phyloP scores from a whole-genome alignment of 148 eudicot genomes.

The Pouteria glomerata region DNA sequence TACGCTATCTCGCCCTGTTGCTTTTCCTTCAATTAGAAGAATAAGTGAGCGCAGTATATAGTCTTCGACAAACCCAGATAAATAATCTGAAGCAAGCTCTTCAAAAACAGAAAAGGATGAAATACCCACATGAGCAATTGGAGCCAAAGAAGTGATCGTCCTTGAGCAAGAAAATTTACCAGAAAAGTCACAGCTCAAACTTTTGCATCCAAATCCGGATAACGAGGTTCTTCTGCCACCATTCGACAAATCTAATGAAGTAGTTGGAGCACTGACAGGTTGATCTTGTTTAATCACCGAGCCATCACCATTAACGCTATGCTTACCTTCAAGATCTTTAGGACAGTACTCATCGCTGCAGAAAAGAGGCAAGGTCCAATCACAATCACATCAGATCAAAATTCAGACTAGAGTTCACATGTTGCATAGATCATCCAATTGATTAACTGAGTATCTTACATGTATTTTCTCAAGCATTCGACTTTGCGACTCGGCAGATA shows the following conservation, averaged over 20 bases:
- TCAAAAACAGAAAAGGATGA: constrained; percentile 46
- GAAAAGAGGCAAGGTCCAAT: constrained; percentile 7
- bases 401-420: not conserved
- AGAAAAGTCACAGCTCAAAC: constrained; percentile 39
- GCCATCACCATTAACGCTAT: constrained; percentile 2
- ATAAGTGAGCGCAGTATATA: constrained; percentile 53
- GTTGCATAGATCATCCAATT: not conserved
- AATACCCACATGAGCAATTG: constrained; percentile 59
- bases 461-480: constrained; percentile 50
- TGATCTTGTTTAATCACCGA: constrained; percentile 11
- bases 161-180: constrained; percentile 60
- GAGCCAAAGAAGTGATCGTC: constrained; percentile 68
- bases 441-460: constrained; percentile 31
- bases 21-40: constrained; percentile 68
- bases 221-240: constrained; percentile 30
- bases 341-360: constrained; percentile 47
- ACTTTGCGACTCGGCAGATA: constrained; percentile 38
- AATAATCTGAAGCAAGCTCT: constrained; percentile 41
- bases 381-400: constrained; percentile 9
- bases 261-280: constrained; percentile 16
- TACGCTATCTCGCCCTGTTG: constrained; percentile 39
- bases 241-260: constrained; percentile 18
- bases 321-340: constrained; percentile 25
- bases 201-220: constrained; percentile 23
- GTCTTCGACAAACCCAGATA: constrained; percentile 63